Evolutionary conservation across 2,329 filamentous ascomycete genomes (phyloP).

Genomic region (Aspergillus clavatus): DNA sequence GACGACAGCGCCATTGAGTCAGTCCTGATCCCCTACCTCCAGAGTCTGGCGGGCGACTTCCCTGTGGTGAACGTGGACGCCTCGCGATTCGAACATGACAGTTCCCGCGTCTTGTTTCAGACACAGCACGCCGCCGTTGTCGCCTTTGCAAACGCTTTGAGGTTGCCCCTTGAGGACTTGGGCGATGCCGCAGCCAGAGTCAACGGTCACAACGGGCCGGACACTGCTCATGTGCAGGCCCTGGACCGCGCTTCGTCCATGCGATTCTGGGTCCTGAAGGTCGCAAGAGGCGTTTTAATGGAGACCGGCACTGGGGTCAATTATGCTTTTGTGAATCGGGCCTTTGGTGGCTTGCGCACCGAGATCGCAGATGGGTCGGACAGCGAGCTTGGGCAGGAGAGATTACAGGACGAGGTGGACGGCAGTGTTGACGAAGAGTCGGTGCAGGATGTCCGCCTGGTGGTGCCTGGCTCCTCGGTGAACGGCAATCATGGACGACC

Average conservation of each 20-base stretch:
- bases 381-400: constrained; percentile 40
- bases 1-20: constrained; percentile 52
- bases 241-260: constrained; percentile 32
- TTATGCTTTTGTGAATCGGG: constrained; percentile 54
- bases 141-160: constrained; percentile 52
- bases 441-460: constrained; percentile 33
- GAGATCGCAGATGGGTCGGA: constrained; percentile 35
- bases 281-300: constrained; percentile 56
- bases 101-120: constrained; percentile 48
- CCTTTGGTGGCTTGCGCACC: constrained; percentile 57
- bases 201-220: constrained; percentile 11
- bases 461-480: constrained; percentile 10
- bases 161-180: constrained; percentile 49
- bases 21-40: constrained; percentile 55
- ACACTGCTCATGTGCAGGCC: constrained; percentile 26
- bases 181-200: constrained; percentile 35
- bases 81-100: constrained; percentile 55
- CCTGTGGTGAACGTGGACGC: constrained; percentile 54
- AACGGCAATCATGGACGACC: neutral
- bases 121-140: constrained; percentile 53
- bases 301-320: constrained; percentile 53
- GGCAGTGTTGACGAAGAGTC: constrained; percentile 43
- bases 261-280: constrained; percentile 56
- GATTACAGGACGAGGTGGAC: constrained; percentile 46
- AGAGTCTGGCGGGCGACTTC: constrained; percentile 47